Evolutionary conservation across 176 grass and related monocot genomes (phyloP).

Genomic region (Carex scoparia): DNA sequence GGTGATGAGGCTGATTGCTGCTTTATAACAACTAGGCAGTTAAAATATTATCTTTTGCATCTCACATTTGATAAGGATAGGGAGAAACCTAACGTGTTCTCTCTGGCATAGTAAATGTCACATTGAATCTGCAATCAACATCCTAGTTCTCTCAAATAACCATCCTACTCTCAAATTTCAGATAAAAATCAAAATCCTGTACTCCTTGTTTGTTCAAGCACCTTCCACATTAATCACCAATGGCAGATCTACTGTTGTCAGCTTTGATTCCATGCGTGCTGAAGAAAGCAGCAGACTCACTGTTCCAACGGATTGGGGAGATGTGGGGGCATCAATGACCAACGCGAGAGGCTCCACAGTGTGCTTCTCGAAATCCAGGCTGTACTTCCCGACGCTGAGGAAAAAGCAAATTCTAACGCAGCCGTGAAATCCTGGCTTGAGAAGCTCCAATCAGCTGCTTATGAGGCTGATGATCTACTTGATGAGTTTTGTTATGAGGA

Average conservation of each 20-base stretch:
- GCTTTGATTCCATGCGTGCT: background rate
- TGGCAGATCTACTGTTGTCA: background rate
- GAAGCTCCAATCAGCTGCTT: constrained; percentile 17
- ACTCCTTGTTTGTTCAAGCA: background rate
- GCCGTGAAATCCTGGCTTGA: constrained; percentile 11
- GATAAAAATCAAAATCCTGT: too few relatives aligned
- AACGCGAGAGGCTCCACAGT: background rate
- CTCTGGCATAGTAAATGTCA: too few relatives aligned
- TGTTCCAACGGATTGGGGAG: background rate
- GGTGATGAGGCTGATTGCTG: too few relatives aligned
- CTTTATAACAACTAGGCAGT: too few relatives aligned
- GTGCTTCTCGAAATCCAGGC: background rate
- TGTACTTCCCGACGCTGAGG: constrained; percentile 15
- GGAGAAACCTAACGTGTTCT: too few relatives aligned
- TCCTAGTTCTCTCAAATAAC: too few relatives aligned
- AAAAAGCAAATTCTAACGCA: background rate
- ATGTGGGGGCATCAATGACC: constrained; percentile 12
- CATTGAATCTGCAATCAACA: too few relatives aligned
- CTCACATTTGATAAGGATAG: too few relatives aligned
- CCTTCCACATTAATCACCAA: background rate
- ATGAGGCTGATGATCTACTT: constrained; percentile 39
- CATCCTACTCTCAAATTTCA: too few relatives aligned
- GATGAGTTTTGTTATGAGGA: constrained; percentile 35
- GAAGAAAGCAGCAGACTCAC: background rate
- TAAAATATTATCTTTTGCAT: too few relatives aligned